phyloP scores from a whole-genome alignment of 1,139 yeast species.

The Candida mesenterica region DNA sequence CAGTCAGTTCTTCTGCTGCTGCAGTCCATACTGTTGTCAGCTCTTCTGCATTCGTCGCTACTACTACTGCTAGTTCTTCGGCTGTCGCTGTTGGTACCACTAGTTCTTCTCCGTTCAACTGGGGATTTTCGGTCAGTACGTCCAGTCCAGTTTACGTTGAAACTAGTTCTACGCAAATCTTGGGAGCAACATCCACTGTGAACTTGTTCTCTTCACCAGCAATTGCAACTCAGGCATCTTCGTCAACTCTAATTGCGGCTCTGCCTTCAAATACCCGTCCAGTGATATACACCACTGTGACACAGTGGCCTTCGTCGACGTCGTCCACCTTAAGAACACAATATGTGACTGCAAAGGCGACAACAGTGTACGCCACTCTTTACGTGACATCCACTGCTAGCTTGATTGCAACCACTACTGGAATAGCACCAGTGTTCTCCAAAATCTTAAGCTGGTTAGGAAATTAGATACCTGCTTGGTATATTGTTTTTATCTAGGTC shows the following conservation, averaged over 20 bases:
- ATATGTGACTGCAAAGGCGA: slow-evolving; percentile 13
- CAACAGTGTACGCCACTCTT: slow-evolving; percentile 10
- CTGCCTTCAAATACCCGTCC: slow-evolving; percentile 5
- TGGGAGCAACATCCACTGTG: no score
- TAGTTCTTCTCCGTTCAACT: no score
- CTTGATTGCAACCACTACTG: slow-evolving; percentile 5
- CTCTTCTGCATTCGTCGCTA: no score
- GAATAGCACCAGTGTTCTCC: slow-evolving; percentile 7
- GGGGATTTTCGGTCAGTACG: slow-evolving; percentile 5
- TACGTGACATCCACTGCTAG: slow-evolving; percentile 7
- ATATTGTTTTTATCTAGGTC: neutral
- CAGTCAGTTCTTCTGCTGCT: slow-evolving; percentile 5
- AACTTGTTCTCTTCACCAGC: slow-evolving; percentile 7
- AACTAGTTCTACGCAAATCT: neutral
- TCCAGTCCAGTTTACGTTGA: neutral
- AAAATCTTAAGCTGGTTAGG: slow-evolving; percentile 8
- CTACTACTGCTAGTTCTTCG: no score
- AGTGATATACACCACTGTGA: slow-evolving; percentile 4
- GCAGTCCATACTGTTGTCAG: slow-evolving; percentile 1
- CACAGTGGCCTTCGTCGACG: slow-evolving; percentile 2
- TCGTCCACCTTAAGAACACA: slow-evolving; percentile 12
- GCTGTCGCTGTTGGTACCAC: no score
- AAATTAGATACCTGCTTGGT: neutral
- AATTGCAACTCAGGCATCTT: slow-evolving; percentile 1
- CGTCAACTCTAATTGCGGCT: slow-evolving; percentile 6